Percentiles rank a stretch among this genome's conserved stretches.
Evolutionary conservation across 306 rosid species (phyloP).

Genomic region (Begonia loranthoides): DNA sequence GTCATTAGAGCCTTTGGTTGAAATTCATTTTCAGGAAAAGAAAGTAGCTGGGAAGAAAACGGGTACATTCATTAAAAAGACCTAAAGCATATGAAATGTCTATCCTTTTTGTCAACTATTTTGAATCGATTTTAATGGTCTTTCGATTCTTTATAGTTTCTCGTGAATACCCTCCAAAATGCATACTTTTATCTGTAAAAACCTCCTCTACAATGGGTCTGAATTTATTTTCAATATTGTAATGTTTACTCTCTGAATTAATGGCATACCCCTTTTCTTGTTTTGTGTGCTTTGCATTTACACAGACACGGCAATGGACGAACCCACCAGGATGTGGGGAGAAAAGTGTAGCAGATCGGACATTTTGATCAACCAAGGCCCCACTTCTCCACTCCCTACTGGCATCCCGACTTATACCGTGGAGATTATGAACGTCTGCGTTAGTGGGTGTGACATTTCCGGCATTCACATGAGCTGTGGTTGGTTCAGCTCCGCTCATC

Average conservation of each 20-base stretch:
- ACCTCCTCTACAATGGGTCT: slow-evolving; percentile 7
- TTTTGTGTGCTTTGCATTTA: slow-evolving; percentile 2
- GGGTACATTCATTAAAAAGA: neutral
- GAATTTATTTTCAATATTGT: slow-evolving; percentile 4
- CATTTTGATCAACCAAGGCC: slow-evolving; percentile 61
- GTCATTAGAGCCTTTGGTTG: too few relatives aligned
- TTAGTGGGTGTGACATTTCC: slow-evolving; percentile 57
- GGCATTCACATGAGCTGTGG: slow-evolving; percentile 64
- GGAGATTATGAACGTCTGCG: slow-evolving; percentile 60
- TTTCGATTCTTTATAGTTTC: slow-evolving; percentile 5
- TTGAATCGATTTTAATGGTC: slow-evolving; percentile 7
- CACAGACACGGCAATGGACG: slow-evolving; percentile 21
- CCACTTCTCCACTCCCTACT: slow-evolving; percentile 59
- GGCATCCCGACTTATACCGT: slow-evolving; percentile 85
- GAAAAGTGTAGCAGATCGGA: slow-evolving; percentile 57
- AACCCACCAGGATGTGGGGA: slow-evolving; percentile 65
- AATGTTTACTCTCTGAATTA: neutral
- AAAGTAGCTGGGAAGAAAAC: neutral
- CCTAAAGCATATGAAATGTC: neutral
- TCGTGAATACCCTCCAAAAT: slow-evolving; percentile 20
- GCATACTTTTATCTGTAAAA: slow-evolving; percentile 21
- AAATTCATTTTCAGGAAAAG: neutral
- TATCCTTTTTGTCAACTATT: slow-evolving; percentile 1
- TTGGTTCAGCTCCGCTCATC: slow-evolving; percentile 84
- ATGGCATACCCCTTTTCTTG: slow-evolving; percentile 2